A percentile compares a stretch with the other conserved stretches of the same genome.
Evolutionary conservation across 768 basidiomycete genomes (phyloP).

Genomic region (Hortiboletus flavorubellus): DNA sequence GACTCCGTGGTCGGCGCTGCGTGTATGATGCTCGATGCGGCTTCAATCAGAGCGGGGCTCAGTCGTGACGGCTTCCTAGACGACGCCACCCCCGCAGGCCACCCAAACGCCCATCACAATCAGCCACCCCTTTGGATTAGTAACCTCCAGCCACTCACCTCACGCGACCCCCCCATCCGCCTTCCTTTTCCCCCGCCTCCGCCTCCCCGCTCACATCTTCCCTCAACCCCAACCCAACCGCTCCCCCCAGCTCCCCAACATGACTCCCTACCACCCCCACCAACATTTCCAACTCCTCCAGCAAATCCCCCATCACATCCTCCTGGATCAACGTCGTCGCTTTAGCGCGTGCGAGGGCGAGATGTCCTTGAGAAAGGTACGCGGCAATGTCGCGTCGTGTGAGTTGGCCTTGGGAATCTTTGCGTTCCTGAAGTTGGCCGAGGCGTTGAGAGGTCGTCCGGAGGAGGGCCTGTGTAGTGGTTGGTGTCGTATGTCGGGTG

Average conservation of each 20-base stretch:
- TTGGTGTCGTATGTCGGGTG: background rate
- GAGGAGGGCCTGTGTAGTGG: slow-evolving; percentile 50
- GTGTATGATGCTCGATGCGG: slow-evolving; percentile 64
- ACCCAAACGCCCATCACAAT: slow-evolving; percentile 1
- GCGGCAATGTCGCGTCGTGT: slow-evolving; percentile 67
- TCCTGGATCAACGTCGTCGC: slow-evolving; percentile 64
- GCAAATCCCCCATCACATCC: slow-evolving; percentile 56
- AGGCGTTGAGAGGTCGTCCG: slow-evolving; percentile 61
- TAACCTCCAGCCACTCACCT: slow-evolving; percentile 11
- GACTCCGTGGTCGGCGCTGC: slow-evolving; percentile 54
- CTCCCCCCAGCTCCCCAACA: slow-evolving; percentile 51
- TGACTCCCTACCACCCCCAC: slow-evolving; percentile 60
- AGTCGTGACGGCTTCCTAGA: slow-evolving; percentile 34
- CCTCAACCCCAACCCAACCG: slow-evolving; percentile 2
- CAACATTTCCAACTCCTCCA: slow-evolving; percentile 65
- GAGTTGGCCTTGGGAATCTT: slow-evolving; percentile 61
- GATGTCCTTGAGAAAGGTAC: slow-evolving; percentile 56
- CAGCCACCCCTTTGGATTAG: background rate
- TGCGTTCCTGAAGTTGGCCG: slow-evolving; percentile 66
- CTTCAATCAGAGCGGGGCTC: slow-evolving; percentile 58
- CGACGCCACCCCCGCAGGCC: background rate
- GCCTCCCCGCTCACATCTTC: background rate
- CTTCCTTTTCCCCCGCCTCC: too few species aligned
- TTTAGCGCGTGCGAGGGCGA: slow-evolving; percentile 66
- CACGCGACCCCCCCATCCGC: slow-evolving; percentile 32